Evolutionary conservation across 106 monocot genomes (phyloP).

Genomic region (Acanthochlamys bracteata): DNA sequence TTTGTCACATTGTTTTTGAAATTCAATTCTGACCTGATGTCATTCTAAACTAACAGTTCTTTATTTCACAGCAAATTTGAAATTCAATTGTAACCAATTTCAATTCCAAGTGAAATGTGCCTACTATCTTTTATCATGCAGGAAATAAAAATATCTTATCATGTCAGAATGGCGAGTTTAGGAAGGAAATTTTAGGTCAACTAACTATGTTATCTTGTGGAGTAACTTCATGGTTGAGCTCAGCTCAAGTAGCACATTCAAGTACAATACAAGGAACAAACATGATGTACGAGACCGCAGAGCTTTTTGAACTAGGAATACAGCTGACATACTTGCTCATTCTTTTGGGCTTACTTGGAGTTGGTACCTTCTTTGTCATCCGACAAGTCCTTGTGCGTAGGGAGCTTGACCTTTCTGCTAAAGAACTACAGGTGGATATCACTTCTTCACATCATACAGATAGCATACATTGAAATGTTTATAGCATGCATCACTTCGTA

Average conservation of each 20-base stretch:
- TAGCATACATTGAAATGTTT: too few species aligned
- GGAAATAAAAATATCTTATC: too few species aligned
- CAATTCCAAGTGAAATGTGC: too few species aligned
- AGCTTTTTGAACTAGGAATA: slow-evolving; percentile 91
- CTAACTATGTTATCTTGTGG: slow-evolving; percentile 35
- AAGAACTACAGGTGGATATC: slow-evolving; percentile 67
- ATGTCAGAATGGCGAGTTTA: too few species aligned
- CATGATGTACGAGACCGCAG: slow-evolving; percentile 74
- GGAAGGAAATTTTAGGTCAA: background rate
- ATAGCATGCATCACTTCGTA: too few species aligned
- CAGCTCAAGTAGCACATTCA: slow-evolving; percentile 41
- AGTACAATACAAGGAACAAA: slow-evolving; percentile 27
- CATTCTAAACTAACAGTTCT: too few species aligned
- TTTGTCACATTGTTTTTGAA: too few species aligned
- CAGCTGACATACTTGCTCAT: slow-evolving; percentile 80
- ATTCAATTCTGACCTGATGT: too few species aligned
- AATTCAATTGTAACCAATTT: too few species aligned
- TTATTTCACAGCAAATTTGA: too few species aligned
- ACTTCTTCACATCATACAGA: too few species aligned
- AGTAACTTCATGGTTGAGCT: slow-evolving; percentile 42
- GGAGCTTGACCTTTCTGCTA: slow-evolving; percentile 95
- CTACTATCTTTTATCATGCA: too few species aligned
- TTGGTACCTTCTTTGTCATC: slow-evolving; percentile 84
- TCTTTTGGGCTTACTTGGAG: slow-evolving; percentile 74
- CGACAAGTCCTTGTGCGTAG: slow-evolving; percentile 90